phyloP scores from a whole-genome alignment of 75 land plant species.

The Larix kaempferi region DNA sequence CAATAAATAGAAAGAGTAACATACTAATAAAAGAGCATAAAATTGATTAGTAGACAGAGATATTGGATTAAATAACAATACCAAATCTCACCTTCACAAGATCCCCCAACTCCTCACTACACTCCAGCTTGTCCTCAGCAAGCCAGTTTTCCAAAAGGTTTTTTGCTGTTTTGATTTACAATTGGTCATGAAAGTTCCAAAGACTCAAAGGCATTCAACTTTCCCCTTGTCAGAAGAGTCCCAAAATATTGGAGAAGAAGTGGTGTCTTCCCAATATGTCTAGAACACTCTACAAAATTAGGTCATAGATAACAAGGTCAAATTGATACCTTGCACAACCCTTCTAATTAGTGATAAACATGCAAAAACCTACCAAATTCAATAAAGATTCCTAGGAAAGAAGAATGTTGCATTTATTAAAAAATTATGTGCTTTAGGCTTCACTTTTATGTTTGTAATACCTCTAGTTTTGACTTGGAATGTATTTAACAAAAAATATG shows the following conservation, averaged over 20 bases:
- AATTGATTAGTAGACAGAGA: neutral
- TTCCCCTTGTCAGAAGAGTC: constrained; percentile 91
- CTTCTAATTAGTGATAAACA: no score
- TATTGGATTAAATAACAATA: neutral
- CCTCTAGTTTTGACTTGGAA: no score
- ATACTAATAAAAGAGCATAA: neutral
- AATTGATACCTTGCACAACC: neutral
- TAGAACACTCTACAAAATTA: constrained; percentile 85
- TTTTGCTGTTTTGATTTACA: constrained; percentile 94
- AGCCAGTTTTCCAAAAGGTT: constrained; percentile 97
- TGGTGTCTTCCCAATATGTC: constrained; percentile 96
- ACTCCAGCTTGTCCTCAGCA: constrained; percentile 97
- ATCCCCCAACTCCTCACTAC: constrained; percentile 98
- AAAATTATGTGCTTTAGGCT: neutral
- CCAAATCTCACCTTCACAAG: constrained; percentile 85
- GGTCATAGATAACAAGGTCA: neutral
- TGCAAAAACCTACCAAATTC: neutral
- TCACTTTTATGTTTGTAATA: neutral
- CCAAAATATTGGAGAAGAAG: constrained; percentile 98
- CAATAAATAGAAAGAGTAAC: neutral
- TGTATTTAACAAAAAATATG: no score
- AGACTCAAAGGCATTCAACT: constrained; percentile 95
- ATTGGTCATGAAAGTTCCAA: constrained; percentile 94
- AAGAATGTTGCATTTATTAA: neutral
- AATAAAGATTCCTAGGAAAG: neutral